Evolutionary conservation across 1,284 basidiomycete genomes (phyloP), one percentile per base, ranked within the genome.

Genomic region (Peniophora sp.): DNA sequence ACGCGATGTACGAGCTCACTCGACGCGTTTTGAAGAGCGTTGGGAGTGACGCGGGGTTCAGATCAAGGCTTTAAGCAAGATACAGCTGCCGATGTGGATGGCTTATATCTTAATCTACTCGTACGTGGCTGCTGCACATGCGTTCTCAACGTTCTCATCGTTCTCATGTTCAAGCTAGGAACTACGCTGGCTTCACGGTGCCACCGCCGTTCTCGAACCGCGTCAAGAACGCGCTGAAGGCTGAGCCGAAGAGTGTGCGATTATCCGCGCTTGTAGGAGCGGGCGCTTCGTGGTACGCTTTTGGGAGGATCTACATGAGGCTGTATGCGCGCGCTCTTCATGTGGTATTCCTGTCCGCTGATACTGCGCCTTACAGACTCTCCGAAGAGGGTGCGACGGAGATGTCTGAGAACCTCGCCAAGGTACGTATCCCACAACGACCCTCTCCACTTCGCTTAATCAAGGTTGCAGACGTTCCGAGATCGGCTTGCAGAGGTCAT

Each of bases 221-320:
- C 56, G 90, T 95, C 1, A 74, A 81, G 41, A 88, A 91, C 53
- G 92, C 92, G 1, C 73, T 95, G 49, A 91, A 85, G 57, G 92
- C 92, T 11, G 88, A 92, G 49, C 76, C 92, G 11, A 76, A 79
- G 22, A 89, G 86, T 55, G 91, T 96, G 50, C 83, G 81, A 50
- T 73, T 95, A 3, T 81, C 87, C 3, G 77, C 75, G 34, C 77
- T 93, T 2, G 90, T 95, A 3, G 92, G 92, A 3, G 81, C 83
- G n/a, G 88, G 88, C 6, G 88, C 90, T 3, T 69, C 83, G 58
- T 96, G 92, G 92, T 96, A 95, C 64, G 84, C 84, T 2, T 93
- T 92, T 64, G 92, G 92, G 12, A 81, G 83, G 61, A 81, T 81
- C 58, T 81, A 94, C 53, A 86, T 85, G 68, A 81, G 84, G 49